Base-by-base conservation (phyloP, 2,329 filamentous ascomycete species). In the Aspergillus quadricinctus region DNA sequence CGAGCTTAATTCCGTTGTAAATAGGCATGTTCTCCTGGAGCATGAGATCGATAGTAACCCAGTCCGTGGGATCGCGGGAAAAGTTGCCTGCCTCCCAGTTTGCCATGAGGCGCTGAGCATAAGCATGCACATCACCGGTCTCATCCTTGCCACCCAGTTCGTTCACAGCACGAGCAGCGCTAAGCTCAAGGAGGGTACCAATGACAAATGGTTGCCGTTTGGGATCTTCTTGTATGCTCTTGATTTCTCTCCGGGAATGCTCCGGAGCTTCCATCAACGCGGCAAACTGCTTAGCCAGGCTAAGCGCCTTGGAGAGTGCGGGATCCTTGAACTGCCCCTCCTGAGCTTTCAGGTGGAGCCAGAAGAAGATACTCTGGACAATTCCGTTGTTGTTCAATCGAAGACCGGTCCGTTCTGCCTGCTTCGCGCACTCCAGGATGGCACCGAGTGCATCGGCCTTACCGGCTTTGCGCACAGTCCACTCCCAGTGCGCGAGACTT, bases 181-280 rank as follows among this genome's bases (percentile, higher is more conserved):
- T 72, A 17, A 82, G 65, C 52, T 80, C 74, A 7, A 81, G 66
- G 19, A 80, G 57, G 2, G 73, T 65, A 23, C 71, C 78, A 48
- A 77, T 69, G 19, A 80, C 70, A 27, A 74, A 72, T 1, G 77
- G 76, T 54, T 69, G 67, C 48, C 63, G 64, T 59, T 76, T 74
- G 10, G 75, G 69, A 52, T 80, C 73, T 6, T 62, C 49, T 25
- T 61, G 49, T 4, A 61, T 21, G 17, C 64, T 53, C n/a, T 52
- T 48, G 19, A 63, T 58, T 8, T 58, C 59, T 14, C 5, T 35
- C 31, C 11, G 31, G 31, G 31, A 17, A 55, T 76, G 72, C 50
- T 72, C 64, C n/a, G 67, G 64, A 3, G 63, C 54, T 46, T 77
- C 70, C 63, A 78, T 69, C 57, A 77, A 57, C 35, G 62, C 58